These are phyloP conservation scores for Trichocladium antarcticum DNA, from an alignment of 495 filamentous ascomycete genomes.

Conservation along the genomic window DNA sequence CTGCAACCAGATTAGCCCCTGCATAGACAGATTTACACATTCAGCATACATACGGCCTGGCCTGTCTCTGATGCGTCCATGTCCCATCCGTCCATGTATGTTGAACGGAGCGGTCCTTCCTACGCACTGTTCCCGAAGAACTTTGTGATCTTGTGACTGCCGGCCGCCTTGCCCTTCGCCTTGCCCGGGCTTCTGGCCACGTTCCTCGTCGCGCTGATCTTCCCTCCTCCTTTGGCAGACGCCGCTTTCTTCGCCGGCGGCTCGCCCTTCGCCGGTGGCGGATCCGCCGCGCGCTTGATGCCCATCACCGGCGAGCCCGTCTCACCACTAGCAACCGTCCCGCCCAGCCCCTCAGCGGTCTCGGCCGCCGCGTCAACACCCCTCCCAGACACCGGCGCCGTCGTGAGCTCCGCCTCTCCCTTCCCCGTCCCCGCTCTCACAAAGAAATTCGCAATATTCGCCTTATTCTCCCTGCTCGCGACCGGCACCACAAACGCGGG, in stretches of 20 bases:
- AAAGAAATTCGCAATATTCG: slow-evolving; percentile 90
- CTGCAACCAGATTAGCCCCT: no score
- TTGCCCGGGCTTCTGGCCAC: slow-evolving; percentile 29
- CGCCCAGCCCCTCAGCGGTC: slow-evolving; percentile 10
- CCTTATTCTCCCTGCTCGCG: slow-evolving; percentile 73
- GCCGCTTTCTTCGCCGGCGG: slow-evolving; percentile 36
- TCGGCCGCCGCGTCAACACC: slow-evolving; percentile 20
- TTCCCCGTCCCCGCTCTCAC: slow-evolving; percentile 31
- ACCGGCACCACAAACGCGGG: slow-evolving; percentile 72
- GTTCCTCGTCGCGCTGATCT: slow-evolving; percentile 41
- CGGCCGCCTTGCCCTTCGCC: slow-evolving; percentile 41
- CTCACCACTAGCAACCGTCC: slow-evolving; percentile 4
- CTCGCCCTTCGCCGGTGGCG: slow-evolving; percentile 28
- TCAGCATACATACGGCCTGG: no score
- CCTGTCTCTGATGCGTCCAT: no score
- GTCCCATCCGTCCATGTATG: no score
- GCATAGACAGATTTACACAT: no score
- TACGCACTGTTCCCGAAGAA: slow-evolving; percentile 59
- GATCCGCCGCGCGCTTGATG: slow-evolving; percentile 48
- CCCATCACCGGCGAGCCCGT: slow-evolving; percentile 20
- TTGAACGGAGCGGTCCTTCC: background rate
- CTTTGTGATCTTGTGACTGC: slow-evolving; percentile 71
- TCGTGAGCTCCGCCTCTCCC: slow-evolving; percentile 11
- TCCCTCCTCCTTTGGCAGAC: slow-evolving; percentile 16
- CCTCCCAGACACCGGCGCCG: no score